Evolutionary conservation across 441 rosid genomes (phyloP), one percentile per base, ranked within the genome.

Genomic region (Isatis lusitanica): DNA sequence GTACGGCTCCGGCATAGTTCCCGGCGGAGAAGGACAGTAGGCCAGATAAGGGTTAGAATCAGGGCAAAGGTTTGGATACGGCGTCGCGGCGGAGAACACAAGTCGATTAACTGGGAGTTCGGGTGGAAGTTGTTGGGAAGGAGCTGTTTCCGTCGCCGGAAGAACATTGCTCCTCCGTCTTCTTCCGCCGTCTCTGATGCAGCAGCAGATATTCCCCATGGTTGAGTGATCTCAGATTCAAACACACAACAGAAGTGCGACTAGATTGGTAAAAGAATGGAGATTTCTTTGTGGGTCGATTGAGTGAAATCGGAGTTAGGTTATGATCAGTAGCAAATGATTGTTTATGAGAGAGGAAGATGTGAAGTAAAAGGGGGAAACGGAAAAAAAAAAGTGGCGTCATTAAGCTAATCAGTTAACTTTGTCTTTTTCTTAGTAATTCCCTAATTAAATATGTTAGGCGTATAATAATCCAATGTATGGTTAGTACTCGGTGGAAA

Each of bases 131-230:
- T n/a, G 57, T 11, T 52, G 64, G 38, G 30, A 46, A 59, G 30
- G 46, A 60, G 64, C 6, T 12, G 65, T 39, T 60, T 38, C 65
- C 18, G 47, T 86, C 77, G 84, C 87, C 0, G 88, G 88, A 12
- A 81, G 81, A 2, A 69, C 79, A 24, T 77, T 82, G 50, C 84
- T 70, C 63, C 86, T 75, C 43, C 88, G 81, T 47, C 80, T 80
- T 3, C 84, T 82, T 21, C 92, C 48, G 64, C 87, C 74, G 68
- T 53, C 78, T 1, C 48, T 67, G 63, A 82, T 18, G 30, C 55
- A 73, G 79, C 77, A 74, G 77, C 88, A 84, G 35, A 84, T 75
- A 78, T 89, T 90, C 7, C 93, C 95, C 97, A 88, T 92, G 50
- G 16, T 17, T 17, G 66, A 13, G 4, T 28, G 38, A 12, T 13